Conservation (phyloP, 1,284 basidiomycete genomes). For the Salmacisia buchloeana region DNA sequence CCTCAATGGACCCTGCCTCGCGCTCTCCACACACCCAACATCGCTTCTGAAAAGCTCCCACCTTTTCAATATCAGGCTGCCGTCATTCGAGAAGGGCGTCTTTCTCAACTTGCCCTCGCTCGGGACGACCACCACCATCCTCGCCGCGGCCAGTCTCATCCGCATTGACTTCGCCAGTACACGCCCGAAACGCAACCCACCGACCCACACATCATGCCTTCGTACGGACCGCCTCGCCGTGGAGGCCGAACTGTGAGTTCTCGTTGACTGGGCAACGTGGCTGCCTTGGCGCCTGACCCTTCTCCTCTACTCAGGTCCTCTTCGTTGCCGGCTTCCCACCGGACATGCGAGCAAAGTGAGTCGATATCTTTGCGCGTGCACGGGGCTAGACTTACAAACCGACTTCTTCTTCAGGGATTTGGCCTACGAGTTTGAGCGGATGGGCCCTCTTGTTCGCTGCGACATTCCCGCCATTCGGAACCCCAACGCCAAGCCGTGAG, state of each 20-base stretch:
- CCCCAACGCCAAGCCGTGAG: constrained; percentile 24
- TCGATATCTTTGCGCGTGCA: not conserved
- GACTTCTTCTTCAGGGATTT: constrained; percentile 22
- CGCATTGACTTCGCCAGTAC: not conserved
- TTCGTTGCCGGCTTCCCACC: constrained; percentile 40
- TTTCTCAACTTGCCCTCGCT: not conserved
- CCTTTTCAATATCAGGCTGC: too few species aligned
- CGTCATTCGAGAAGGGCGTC: too few species aligned
- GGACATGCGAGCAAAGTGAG: constrained; percentile 27
- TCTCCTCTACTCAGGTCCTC: constrained; percentile 14
- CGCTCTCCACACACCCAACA: too few species aligned
- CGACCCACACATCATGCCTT: not conserved
- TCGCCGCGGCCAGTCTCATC: not conserved
- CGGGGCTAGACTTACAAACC: not conserved
- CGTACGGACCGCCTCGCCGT: constrained; percentile 3
- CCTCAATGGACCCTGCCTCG: too few species aligned
- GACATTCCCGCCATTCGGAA: constrained; percentile 41
- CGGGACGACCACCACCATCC: not conserved
- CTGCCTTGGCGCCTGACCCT: not conserved
- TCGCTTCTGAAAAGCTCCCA: too few species aligned
- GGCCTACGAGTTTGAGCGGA: constrained; percentile 39
- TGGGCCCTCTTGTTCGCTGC: constrained; percentile 40
- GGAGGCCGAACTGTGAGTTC: not conserved
- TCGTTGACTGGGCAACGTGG: not conserved
- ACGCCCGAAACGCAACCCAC: not conserved